Percentiles rank a stretch among this genome's conserved stretches.
Evolutionary conservation across 257 asterid genomes (phyloP).

Genomic region (Solanum etuberosum): DNA sequence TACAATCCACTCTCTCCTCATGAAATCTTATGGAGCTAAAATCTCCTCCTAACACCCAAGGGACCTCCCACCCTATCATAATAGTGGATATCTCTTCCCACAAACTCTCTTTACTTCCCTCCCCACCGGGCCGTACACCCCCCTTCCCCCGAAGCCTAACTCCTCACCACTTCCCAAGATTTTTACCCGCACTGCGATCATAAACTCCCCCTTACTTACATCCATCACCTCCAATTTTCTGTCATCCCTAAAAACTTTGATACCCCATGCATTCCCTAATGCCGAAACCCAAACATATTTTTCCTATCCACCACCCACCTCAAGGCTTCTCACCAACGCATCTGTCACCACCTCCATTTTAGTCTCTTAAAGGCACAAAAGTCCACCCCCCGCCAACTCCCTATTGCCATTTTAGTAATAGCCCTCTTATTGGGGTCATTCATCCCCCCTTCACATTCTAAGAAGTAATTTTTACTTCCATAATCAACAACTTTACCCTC

Average conservation of each 20-base stretch:
- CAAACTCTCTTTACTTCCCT: too few relatives aligned
- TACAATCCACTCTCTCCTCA: too few relatives aligned
- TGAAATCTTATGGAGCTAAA: too few relatives aligned
- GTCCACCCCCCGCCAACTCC: neutral
- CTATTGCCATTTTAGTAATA: neutral
- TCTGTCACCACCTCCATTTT: neutral
- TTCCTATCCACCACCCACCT: neutral
- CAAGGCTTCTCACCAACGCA: neutral
- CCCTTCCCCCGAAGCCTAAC: too few relatives aligned
- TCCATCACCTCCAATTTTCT: neutral
- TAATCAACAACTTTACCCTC: neutral
- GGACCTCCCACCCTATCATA: too few relatives aligned
- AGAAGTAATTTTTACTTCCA: neutral
- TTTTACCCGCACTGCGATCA: neutral
- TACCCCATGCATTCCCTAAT: neutral
- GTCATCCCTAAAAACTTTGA: neutral
- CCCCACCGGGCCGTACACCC: too few relatives aligned
- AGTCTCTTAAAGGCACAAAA: neutral
- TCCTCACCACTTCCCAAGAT: too few relatives aligned
- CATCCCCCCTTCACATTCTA: neutral
- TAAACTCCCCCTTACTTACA: neutral
- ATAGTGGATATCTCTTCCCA: too few relatives aligned
- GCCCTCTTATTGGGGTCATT: neutral
- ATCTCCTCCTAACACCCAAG: too few relatives aligned
- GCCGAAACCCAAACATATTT: neutral